Evolutionary conservation across 2,329 filamentous ascomycete genomes (phyloP).

Genomic region (Sarocladium brachiariae): DNA sequence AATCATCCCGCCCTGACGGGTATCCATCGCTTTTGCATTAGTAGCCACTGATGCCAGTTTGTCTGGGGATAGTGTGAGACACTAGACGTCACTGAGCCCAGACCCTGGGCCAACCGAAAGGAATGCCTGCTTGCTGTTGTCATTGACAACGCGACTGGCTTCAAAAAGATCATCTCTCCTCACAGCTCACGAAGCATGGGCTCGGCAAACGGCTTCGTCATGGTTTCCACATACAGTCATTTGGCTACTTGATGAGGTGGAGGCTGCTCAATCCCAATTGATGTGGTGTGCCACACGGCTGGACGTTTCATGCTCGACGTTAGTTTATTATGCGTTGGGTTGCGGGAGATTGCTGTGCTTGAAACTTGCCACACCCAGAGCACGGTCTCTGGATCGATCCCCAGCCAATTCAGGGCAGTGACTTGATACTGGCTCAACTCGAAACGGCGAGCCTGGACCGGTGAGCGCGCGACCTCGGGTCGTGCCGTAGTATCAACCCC

Average conservation of each 20-base stretch:
- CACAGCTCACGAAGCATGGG: too few relatives aligned
- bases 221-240: too few relatives aligned
- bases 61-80: not conserved
- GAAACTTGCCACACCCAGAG: conserved; percentile 8
- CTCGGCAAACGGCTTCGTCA: too few relatives aligned
- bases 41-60: not conserved
- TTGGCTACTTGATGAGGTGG: too few relatives aligned
- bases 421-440: not conserved
- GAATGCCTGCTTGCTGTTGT: not conserved
- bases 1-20: too few relatives aligned
- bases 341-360: conserved; percentile 6
- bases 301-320: not conserved
- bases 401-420: not conserved
- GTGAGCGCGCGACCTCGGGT: not conserved
- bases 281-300: not conserved
- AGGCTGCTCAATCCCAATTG: too few relatives aligned
- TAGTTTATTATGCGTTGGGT: not conserved
- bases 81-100: not conserved
- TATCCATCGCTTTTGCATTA: too few relatives aligned
- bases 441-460: not conserved
- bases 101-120: not conserved
- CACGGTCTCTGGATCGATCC: not conserved
- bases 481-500: not conserved
- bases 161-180: too few relatives aligned
- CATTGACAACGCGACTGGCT: not conserved